These are phyloP conservation scores for Saccharomyces hybrid DNA, from an alignment of 1,139 yeast species.

Conservation along the genomic window DNA sequence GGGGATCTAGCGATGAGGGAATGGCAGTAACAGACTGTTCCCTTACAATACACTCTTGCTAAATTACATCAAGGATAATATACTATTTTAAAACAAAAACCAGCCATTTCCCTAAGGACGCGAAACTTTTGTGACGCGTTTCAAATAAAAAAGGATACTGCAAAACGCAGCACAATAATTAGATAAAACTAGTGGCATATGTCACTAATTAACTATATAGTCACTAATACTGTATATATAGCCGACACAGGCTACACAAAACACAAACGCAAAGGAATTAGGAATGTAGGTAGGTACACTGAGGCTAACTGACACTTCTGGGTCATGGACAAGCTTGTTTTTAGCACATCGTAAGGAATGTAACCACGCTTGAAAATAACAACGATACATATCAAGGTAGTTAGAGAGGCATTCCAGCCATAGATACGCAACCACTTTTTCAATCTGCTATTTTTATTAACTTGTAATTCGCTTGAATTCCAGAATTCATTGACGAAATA, in stretches of 20 bases:
- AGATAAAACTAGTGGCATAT: not conserved
- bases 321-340: slow-evolving; percentile 5
- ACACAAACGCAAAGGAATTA: slow-evolving; percentile 23
- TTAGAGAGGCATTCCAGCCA: slow-evolving; percentile 26
- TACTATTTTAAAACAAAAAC: not conserved
- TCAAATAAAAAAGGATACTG: not conserved
- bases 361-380: slow-evolving; percentile 22
- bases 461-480: slow-evolving; percentile 3
- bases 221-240: not conserved
- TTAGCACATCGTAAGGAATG: slow-evolving; percentile 18
- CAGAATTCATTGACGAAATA: slow-evolving; percentile 17
- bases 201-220: not conserved
- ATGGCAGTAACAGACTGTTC: not conserved
- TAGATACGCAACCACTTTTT: slow-evolving; percentile 18
- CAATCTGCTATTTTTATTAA: slow-evolving; percentile 7
- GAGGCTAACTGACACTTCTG: slow-evolving; percentile 19
- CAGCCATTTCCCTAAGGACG: not conserved
- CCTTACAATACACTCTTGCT: not conserved
- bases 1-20: not conserved
- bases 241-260: slow-evolving; percentile 7
- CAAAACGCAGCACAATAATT: not conserved
- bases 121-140: not conserved
- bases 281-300: slow-evolving; percentile 26
- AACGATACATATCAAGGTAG: slow-evolving; percentile 25
- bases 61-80: not conserved